Evolutionary conservation across 768 basidiomycete species (phyloP).

Genomic region (Mrakia gelida): DNA sequence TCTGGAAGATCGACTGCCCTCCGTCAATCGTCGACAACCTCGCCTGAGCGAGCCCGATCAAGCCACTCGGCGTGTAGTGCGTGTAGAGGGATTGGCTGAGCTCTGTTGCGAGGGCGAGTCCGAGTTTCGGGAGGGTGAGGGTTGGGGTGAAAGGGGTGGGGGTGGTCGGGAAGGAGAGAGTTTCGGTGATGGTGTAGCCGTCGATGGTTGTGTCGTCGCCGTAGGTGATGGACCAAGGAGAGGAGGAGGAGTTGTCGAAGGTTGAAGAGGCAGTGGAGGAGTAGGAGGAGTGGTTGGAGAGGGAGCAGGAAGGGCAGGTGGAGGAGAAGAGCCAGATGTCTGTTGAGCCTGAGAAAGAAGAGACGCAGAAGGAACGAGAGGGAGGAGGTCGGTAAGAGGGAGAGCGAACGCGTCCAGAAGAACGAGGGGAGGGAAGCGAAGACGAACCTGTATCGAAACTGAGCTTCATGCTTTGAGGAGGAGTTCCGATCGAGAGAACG

Average conservation of each 20-base stretch:
- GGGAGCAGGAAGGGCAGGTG: not conserved
- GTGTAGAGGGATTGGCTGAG: conserved; percentile 12
- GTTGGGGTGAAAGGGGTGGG: not conserved
- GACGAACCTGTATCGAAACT: conserved; percentile 11
- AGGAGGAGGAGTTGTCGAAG: not conserved
- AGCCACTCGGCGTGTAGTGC: conserved; percentile 1
- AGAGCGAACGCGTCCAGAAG: not conserved
- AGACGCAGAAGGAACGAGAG: not conserved
- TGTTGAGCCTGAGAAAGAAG: not conserved
- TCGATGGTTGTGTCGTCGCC: not conserved
- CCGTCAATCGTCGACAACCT: not conserved
- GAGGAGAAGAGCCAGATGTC: conserved; percentile 20
- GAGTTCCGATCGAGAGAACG: not conserved
- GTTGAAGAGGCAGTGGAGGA: not conserved
- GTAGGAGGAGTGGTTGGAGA: conserved; percentile 17
- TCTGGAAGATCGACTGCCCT: not conserved
- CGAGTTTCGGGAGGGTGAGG: not conserved
- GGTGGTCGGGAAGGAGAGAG: not conserved
- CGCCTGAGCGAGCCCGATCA: conserved; percentile 12
- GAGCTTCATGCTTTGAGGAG: conserved; percentile 10
- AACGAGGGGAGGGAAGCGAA: not conserved
- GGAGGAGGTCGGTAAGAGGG: not conserved
- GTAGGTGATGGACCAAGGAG: conserved; percentile 17
- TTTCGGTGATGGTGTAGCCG: not conserved
- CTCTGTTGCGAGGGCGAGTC: conserved; percentile 2